Conservation (phyloP, 2,329 filamentous ascomycete species). For the Sclerotinia borealis region DNA sequence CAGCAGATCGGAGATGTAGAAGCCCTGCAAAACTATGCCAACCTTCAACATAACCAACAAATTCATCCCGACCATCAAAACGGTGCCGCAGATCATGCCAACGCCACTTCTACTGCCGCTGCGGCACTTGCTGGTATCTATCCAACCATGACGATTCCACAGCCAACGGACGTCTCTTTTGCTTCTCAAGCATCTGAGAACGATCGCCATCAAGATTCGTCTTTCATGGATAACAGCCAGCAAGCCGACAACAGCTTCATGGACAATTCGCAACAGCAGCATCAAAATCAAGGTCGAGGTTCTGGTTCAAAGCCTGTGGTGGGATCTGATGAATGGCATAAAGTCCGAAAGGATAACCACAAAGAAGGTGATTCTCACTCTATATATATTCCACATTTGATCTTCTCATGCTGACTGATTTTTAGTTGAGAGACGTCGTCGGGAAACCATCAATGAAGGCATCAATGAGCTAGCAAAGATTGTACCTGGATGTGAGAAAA, state of each 20-base stretch:
- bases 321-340: constrained; percentile 98
- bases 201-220: constrained; percentile 32
- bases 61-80: constrained; percentile 43
- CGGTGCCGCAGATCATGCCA: constrained; percentile 42
- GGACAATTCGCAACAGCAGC: constrained; percentile 36
- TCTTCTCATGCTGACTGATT: constrained; percentile 28
- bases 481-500: constrained; percentile 96
- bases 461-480: constrained; percentile 98
- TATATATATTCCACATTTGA: background rate
- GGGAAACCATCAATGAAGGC: constrained; percentile 97
- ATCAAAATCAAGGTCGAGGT: constrained; percentile 17
- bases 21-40: constrained; percentile 33
- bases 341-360: constrained; percentile 93
- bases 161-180: constrained; percentile 49
- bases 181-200: constrained; percentile 39
- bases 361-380: constrained; percentile 71
- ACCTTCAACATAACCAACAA: constrained; percentile 42
- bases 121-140: constrained; percentile 41
- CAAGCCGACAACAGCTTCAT: constrained; percentile 31
- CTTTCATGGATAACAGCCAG: constrained; percentile 37
- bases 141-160: constrained; percentile 48
- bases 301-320: constrained; percentile 67
- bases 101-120: constrained; percentile 50
- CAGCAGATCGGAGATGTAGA: constrained; percentile 29
- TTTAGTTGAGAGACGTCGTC: constrained; percentile 86